phyloP scores from a whole-genome alignment of 768 basidiomycete genomes.

The Rhodotorula taiwanensis region DNA sequence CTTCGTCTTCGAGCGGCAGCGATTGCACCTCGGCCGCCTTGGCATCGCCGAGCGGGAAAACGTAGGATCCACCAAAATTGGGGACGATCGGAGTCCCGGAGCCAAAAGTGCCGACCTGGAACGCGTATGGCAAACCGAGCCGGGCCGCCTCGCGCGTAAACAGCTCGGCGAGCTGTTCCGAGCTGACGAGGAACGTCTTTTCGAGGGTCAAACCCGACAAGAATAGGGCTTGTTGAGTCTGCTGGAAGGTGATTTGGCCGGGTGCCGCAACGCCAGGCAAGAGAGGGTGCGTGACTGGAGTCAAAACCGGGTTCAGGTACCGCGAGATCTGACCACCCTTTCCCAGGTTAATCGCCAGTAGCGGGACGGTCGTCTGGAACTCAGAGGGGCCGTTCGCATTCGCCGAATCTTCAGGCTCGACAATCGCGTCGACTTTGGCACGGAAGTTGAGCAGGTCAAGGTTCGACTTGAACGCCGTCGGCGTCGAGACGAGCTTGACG shows the following conservation, averaged over 20 bases:
- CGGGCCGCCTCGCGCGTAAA: slow-evolving; percentile 22
- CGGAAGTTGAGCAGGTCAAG: slow-evolving; percentile 68
- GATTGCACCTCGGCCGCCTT: too few relatives aligned
- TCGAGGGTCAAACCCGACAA: slow-evolving; percentile 56
- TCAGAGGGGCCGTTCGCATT: too few relatives aligned
- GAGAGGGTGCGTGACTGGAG: slow-evolving; percentile 79
- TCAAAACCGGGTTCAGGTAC: slow-evolving; percentile 63
- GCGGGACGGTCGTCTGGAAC: slow-evolving; percentile 1
- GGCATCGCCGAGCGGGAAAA: slow-evolving; percentile 11
- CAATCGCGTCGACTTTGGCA: slow-evolving; percentile 48
- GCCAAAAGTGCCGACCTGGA: slow-evolving; percentile 27
- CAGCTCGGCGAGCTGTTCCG: slow-evolving; percentile 18
- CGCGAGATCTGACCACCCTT: slow-evolving; percentile 34
- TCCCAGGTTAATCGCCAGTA: slow-evolving; percentile 64
- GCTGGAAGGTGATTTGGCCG: slow-evolving; percentile 77
- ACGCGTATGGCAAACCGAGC: slow-evolving; percentile 35
- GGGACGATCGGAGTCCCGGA: slow-evolving; percentile 22
- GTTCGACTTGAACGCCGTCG: slow-evolving; percentile 66
- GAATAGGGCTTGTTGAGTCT: slow-evolving; percentile 74
- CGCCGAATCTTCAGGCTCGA: too few relatives aligned
- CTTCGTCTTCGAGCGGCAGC: slow-evolving; percentile 11
- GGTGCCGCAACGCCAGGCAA: slow-evolving; percentile 80
- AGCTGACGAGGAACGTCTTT: slow-evolving; percentile 28
- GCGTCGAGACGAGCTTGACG: slow-evolving; percentile 83
- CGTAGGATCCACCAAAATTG: slow-evolving; percentile 27